Evolutionary conservation across 2,329 filamentous ascomycete species (phyloP), one percentile per base, ranked within the genome.

Genomic region (Colletotrichum chlorophyti): DNA sequence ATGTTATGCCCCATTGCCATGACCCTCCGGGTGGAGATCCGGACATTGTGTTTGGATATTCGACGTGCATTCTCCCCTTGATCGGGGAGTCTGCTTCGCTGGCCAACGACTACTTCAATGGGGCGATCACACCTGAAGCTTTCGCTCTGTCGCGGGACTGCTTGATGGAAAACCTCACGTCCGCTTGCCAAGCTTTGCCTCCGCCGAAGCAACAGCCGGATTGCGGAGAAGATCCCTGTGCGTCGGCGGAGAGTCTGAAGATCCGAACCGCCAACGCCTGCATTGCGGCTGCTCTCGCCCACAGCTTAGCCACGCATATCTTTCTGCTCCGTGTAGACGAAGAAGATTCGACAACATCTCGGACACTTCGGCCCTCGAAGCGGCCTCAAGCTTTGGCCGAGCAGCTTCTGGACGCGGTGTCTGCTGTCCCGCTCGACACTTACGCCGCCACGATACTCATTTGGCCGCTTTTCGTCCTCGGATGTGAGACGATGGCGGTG

Each of bases 401-500:
- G 15, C 32, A 49, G 14, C 31, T 61, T 4, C n/a, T 17, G 0
- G 37, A 45, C 12, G 48, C 53, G n/a, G 26, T 61, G 2, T 14
- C 21, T 8, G 32, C 21, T 2, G 54, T 58, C 3, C 53, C 58
- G 3, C 17, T 43, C 3, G 53, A 53, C 31, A 53, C 41, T 2
- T 32, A 31, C 8, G 48, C 58, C 6, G 38, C 47, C 17, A 58
- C 58, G 12, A 53, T 58, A 34, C 58, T 61, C 53, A 34, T 58
- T 4, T 61, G 58, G 58, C 58, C 58, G 2, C 17, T 45, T 19
- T 58, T 58, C 27, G 42, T 53, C 7, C 38, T 61, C 7, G 58
- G 53, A 1, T 59, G 59, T 15, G 59, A 59, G 34, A 41, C 29
- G 12, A 34, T 46, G 19, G 31, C 34, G 21, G n/a, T n/a, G 3